These are phyloP conservation scores for Aspergillus transmontanensis DNA, from an alignment of 2,329 filamentous ascomycete species.

Conservation along the genomic window DNA sequence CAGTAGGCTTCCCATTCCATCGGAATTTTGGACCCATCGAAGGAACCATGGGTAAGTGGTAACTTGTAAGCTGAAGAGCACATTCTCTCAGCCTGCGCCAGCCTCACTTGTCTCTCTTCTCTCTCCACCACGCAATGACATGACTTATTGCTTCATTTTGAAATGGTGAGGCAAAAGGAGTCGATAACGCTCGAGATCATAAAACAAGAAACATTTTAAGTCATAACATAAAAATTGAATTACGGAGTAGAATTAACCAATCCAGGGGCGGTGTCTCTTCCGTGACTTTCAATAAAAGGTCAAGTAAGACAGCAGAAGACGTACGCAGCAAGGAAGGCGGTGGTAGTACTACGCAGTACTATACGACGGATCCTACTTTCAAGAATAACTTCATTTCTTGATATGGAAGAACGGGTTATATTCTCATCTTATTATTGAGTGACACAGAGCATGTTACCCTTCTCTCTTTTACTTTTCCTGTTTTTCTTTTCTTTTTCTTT, in stretches of 20 bases:
- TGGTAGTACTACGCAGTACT: not conserved
- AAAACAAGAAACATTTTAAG: not conserved
- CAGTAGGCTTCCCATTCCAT: not conserved
- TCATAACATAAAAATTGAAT: no score
- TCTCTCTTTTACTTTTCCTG: not conserved
- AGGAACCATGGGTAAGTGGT: not conserved
- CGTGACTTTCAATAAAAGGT: not conserved
- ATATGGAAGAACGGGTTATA: not conserved
- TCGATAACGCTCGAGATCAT: not conserved
- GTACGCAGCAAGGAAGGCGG: not conserved
- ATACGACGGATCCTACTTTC: not conserved
- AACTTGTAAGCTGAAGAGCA: no score
- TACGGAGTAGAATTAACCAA: not conserved
- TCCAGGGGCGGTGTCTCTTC: not conserved
- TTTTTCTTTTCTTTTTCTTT: not conserved
- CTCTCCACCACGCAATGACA: not conserved
- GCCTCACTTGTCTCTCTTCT: not conserved
- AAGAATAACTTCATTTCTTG: not conserved
- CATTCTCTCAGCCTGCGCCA: not conserved
- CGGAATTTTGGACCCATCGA: not conserved
- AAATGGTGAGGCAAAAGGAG: not conserved
- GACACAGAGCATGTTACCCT: not conserved
- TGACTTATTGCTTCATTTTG: not conserved
- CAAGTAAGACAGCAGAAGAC: not conserved
- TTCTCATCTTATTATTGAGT: constrained; percentile 1